Base-by-base conservation (phyloP, 2,329 filamentous ascomycete species). In the Diaporthe aspalathi region DNA sequence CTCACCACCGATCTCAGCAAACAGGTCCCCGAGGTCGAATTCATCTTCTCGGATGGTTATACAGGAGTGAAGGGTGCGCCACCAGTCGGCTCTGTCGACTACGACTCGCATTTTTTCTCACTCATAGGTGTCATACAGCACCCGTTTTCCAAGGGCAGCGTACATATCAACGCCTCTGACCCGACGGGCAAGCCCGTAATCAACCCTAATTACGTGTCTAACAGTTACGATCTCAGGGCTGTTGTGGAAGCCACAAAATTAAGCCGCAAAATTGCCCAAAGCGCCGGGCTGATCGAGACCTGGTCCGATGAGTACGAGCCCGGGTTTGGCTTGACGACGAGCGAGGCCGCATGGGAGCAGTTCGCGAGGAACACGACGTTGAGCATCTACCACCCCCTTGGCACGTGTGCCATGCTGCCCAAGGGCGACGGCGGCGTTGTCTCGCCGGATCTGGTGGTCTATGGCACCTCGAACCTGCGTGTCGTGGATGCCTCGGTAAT, bases 321-420 rank as follows among this genome's bases (percentile, higher is more conserved):
- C n/a, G 66, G 66, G 27, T 24, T 68, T n/a, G 40, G 27, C n/a
- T 20, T 57, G 16, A 35, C 40, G 24, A 43, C 52, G 9, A 49
- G 22, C 16, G 66, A 57, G 17, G 40, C 66, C 24, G 32, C 66
- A 1, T 54, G 53, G 52, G 66, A 68, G 16, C 52, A 57, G 52
- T 68, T 68, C n/a, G 66, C 66, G 14, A 35, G 66, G n/a, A 65
- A 65, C 16, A 56, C 52, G 16, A 56, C 40, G 14, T 7, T 38
- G 27, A 68, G 66, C 43, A 57, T 49, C 20, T 68, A 56, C 16
- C 71, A 72, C 17, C 62, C 62, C 3, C 47, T 60, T 2, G 60
- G 71, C 6, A 69, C 67, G 2, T 71, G 71, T 29, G 60, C 54
- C n/a, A 67, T 71, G 71, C 35, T 72, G 53, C 71, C 68, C 43